Evolutionary conservation across 768 basidiomycete species (phyloP).

Genomic region (Russula vinacea): DNA sequence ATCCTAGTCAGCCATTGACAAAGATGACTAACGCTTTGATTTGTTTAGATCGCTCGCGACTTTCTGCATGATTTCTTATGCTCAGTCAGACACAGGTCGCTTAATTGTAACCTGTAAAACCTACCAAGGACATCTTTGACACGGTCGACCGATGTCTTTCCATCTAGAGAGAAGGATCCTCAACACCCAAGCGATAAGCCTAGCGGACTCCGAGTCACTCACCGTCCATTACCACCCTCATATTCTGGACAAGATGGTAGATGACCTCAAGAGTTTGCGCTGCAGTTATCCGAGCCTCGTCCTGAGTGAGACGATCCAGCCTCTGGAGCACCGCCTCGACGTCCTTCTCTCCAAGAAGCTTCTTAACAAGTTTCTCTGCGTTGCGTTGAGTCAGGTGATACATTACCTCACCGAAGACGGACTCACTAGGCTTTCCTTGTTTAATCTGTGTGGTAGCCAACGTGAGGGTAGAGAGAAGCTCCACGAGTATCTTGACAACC

Average conservation of each 20-base stretch:
- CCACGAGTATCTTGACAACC: too few relatives aligned
- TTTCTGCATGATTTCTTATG: too few relatives aligned
- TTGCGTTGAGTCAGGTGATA: neutral
- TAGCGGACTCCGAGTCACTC: too few relatives aligned
- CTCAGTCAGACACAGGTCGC: too few relatives aligned
- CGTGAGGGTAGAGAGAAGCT: neutral
- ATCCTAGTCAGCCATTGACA: too few relatives aligned
- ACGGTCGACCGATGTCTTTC: neutral
- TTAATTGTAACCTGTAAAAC: neutral
- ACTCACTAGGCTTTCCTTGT: too few relatives aligned
- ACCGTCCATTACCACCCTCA: neutral
- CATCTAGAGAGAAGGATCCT: neutral
- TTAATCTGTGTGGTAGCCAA: too few relatives aligned
- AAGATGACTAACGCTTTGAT: too few relatives aligned
- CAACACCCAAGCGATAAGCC: neutral
- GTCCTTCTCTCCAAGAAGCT: neutral
- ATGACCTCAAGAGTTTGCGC: neutral
- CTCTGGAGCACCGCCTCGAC: neutral
- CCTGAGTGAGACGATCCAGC: neutral
- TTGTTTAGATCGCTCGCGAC: too few relatives aligned
- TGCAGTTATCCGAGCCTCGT: neutral
- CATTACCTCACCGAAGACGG: too few relatives aligned
- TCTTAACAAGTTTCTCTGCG: neutral
- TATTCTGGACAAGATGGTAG: neutral
- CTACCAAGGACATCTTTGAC: neutral